Evolutionary conservation across 352 stramenopile species (phyloP), one percentile per base, ranked within the genome.

Genomic region (Pythium vanterpoolii): DNA sequence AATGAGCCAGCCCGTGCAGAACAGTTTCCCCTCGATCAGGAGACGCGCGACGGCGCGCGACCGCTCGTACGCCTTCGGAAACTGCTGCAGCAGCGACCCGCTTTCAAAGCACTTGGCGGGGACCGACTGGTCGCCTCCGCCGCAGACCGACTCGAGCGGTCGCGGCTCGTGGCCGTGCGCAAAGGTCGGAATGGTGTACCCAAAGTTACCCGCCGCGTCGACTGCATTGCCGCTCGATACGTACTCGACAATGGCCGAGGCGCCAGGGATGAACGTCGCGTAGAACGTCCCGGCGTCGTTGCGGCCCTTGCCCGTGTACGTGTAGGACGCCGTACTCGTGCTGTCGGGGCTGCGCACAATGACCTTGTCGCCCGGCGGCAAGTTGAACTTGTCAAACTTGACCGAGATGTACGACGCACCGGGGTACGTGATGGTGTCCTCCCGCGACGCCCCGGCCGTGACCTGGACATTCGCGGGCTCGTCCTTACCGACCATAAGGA

Each of bases 281-380:
- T 23, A 27, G n/a, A 49, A 49, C 21, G 19, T n/a, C 3, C 42
- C 42, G 21, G 24, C 11, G 11, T 28, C n/a, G 42, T 31, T 24
- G 23, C 57, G 49, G 27, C 60, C 60, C 44, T 54, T 58, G 45
- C 33, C 47, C 42, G 49, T 42, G 51, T 68, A 60, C 23, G 30
- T 30, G 30, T 52, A 16, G 5, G 26, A 51, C 27, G 40, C 62
- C 16, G 48, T 7, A 18, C 13, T 49, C 4, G 39, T 42, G 38
- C 39, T 44, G 28, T 76, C 43, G 0, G 69, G 67, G 46, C 68
- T 77, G 39, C 45, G 66, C 48, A 90, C 62, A 40, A 80, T 55
- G n/a, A 90, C 71, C 9, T 65, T 62, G 44, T 88, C 76, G n/a
- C 68, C 72, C n/a, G 69, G 48, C 5, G 78, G 78, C 3, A 90